phyloP scores from a whole-genome alignment of 306 rosid genomes.

The Sphenostylis stenocarpa region DNA sequence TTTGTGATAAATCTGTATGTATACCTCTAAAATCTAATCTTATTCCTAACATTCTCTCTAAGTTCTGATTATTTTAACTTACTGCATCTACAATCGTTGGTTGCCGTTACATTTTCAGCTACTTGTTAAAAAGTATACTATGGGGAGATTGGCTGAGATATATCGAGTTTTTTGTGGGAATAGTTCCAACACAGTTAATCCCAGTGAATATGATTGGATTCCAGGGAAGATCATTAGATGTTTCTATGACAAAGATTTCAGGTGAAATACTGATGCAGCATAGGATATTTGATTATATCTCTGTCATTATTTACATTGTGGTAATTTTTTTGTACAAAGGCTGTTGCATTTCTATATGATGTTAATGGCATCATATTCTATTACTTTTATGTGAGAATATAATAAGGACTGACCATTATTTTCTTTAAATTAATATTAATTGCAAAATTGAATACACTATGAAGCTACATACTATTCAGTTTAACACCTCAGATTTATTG shows the following conservation, averaged over 20 bases:
- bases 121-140: conserved; percentile 83
- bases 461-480: neutral
- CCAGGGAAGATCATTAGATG: conserved; percentile 95
- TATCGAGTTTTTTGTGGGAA: conserved; percentile 65
- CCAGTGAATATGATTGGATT: conserved; percentile 71
- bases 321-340: neutral
- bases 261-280: conserved; percentile 51
- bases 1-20: conserved; percentile 90
- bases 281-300: neutral
- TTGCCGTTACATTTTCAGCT: conserved; percentile 58
- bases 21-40: conserved; percentile 26
- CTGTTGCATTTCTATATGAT: neutral
- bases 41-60: conserved; percentile 21
- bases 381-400: conserved; percentile 2
- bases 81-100: conserved; percentile 25
- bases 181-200: conserved; percentile 49
- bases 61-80: conserved; percentile 19
- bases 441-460: neutral
- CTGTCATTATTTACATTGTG: conserved; percentile 25
- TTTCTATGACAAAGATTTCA: conserved; percentile 90
- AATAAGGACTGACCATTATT: neutral
- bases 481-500: neutral
- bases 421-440: neutral
- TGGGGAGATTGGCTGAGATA: conserved; percentile 91
- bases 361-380: neutral